These are phyloP conservation scores for Gaultheria prostrata DNA, from an alignment of 148 eudicot genomes.

Conservation along the genomic window DNA sequence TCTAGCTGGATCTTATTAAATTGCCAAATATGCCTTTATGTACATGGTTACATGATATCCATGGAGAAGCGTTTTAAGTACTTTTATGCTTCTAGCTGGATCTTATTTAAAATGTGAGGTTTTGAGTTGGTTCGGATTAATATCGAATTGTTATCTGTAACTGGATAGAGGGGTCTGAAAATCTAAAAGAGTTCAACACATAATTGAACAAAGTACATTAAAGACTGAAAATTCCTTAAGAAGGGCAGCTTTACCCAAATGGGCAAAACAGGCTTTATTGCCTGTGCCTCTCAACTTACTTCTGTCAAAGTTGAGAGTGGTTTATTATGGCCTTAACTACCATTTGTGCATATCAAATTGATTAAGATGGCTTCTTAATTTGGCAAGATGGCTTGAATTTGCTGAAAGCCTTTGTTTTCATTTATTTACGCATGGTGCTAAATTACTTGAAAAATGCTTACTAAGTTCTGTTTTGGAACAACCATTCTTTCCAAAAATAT, in stretches of 20 bases:
- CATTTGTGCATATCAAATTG: not conserved
- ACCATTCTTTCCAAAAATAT: not conserved
- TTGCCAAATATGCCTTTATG: no score
- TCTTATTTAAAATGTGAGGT: not conserved
- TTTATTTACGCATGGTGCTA: not conserved
- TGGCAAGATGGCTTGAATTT: not conserved
- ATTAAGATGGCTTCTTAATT: not conserved
- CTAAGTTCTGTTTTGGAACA: not conserved
- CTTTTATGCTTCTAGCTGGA: no score
- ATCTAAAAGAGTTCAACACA: not conserved
- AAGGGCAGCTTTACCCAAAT: not conserved
- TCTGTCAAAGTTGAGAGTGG: not conserved
- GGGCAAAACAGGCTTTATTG: not conserved
- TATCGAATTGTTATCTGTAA: not conserved
- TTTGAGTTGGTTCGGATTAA: not conserved
- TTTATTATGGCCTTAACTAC: not conserved
- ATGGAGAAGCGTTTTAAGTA: no score
- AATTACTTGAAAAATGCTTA: not conserved
- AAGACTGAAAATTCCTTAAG: not conserved
- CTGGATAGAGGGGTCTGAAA: not conserved
- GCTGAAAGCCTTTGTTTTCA: not conserved
- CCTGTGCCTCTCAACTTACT: not conserved
- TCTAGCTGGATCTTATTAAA: no score
- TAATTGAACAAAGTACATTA: not conserved
- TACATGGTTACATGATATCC: no score